These are phyloP conservation scores for Quercus dentata DNA, from an alignment of 306 rosid genomes.

Conservation along the genomic window DNA sequence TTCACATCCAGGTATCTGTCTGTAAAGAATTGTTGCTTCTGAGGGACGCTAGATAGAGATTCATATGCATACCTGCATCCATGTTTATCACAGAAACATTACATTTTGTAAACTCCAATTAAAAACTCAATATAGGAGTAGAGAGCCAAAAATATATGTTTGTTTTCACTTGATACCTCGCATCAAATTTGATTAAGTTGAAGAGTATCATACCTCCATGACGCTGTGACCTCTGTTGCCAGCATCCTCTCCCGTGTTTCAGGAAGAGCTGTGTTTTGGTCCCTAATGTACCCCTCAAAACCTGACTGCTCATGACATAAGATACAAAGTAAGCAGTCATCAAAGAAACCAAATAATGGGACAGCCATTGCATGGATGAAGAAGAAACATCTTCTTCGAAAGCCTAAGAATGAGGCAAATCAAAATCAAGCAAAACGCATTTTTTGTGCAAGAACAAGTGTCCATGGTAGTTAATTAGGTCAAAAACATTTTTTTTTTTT, in stretches of 20 bases:
- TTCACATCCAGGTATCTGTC: conserved; percentile 63
- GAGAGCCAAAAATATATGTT: not conserved
- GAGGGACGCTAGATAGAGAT: conserved; percentile 52
- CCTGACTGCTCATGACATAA: conserved; percentile 69
- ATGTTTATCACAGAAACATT: conserved; percentile 12
- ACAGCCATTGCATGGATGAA: not conserved
- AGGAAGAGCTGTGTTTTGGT: conserved; percentile 85
- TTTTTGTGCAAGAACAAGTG: no score
- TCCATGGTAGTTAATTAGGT: no score
- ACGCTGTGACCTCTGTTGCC: conserved; percentile 83
- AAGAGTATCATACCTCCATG: conserved; percentile 61
- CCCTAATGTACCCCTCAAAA: conserved; percentile 80
- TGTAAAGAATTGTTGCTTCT: conserved; percentile 55
- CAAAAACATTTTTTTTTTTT: no score
- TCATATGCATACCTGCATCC: conserved; percentile 74
- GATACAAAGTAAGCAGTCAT: conserved; percentile 14
- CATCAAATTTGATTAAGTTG: not conserved
- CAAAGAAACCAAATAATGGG: conserved; percentile 9
- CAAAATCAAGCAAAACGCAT: no score
- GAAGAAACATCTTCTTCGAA: not conserved
- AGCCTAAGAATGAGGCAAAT: no score
- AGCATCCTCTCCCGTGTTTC: conserved; percentile 86
- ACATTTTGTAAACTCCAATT: conserved; percentile 4
- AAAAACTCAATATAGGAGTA: not conserved
- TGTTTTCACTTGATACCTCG: not conserved